These are phyloP conservation scores for Nannochloropsis granulata DNA, from an alignment of 108 stramenopile genomes.

Conservation along the genomic window DNA sequence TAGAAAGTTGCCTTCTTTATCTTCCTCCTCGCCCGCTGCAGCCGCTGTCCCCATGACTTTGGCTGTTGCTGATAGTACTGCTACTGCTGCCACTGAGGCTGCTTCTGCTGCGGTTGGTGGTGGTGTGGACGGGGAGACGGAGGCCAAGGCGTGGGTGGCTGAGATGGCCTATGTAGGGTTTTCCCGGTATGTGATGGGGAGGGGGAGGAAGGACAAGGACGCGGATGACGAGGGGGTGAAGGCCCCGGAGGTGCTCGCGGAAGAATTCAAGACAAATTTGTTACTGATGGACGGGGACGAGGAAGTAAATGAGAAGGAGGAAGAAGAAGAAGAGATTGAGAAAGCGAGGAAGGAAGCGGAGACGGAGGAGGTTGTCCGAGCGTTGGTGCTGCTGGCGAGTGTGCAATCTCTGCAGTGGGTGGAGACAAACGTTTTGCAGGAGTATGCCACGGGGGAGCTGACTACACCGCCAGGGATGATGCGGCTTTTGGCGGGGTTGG, in stretches of 20 bases:
- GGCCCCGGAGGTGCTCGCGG: not conserved
- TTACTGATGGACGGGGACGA: not conserved
- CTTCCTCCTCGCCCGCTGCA: not conserved
- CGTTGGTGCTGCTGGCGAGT: not conserved
- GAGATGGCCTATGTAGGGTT: not conserved
- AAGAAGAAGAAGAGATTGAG: not conserved
- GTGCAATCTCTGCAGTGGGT: not conserved
- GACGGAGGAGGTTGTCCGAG: not conserved
- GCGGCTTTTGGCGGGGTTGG: not conserved
- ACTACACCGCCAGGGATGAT: not conserved
- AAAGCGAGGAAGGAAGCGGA: not conserved
- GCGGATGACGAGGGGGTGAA: not conserved
- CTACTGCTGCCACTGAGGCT: no score
- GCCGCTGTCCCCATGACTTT: not conserved
- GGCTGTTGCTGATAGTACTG: not conserved
- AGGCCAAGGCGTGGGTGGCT: not conserved
- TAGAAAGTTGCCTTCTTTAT: not conserved
- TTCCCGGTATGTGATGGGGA: not conserved
- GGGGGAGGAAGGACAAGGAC: not conserved
- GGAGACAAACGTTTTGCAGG: not conserved
- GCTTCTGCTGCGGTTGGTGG: not conserved
- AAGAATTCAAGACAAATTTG: not conserved
- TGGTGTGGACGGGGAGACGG: not conserved
- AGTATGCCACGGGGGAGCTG: not conserved
- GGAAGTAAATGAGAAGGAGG: not conserved